A percentile compares a stretch with the other conserved stretches of the same genome.
These are phyloP conservation scores for Aspergillus steynii DNA, from an alignment of 495 filamentous ascomycete genomes.

Conservation along the genomic window DNA sequence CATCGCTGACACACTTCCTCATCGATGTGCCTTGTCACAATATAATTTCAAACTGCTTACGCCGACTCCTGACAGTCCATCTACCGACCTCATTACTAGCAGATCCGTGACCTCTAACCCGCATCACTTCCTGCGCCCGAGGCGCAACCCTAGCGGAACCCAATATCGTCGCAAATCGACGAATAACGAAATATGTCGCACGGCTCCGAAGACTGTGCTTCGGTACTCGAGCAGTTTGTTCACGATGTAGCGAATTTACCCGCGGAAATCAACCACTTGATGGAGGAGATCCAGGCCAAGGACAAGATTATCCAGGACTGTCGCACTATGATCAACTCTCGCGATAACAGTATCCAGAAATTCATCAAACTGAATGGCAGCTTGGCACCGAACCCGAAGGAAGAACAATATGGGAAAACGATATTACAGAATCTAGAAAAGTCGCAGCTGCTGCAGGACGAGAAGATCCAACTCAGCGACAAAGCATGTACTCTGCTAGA, in stretches of 20 bases:
- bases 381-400: constrained; percentile 79
- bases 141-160: background rate
- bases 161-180: background rate
- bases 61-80: too few relatives aligned
- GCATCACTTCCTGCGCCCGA: background rate
- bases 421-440: constrained; percentile 71
- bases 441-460: constrained; percentile 74
- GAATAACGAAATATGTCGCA: constrained; percentile 32
- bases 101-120: background rate
- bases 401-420: constrained; percentile 68
- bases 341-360: constrained; percentile 83
- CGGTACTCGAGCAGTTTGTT: constrained; percentile 90
- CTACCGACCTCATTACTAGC: background rate
- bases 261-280: constrained; percentile 85
- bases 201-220: constrained; percentile 71
- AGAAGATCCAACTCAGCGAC: constrained; percentile 79
- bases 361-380: constrained; percentile 85
- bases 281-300: constrained; percentile 93
- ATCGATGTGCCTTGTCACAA: background rate
- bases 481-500: constrained; percentile 80
- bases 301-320: constrained; percentile 77
- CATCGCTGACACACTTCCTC: background rate
- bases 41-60: too few relatives aligned
- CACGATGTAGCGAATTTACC: constrained; percentile 89
- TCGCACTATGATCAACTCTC: constrained; percentile 68